Evolutionary conservation across 2,329 filamentous ascomycete species (phyloP).

Genomic region (Beauveria rudraprayagi): DNA sequence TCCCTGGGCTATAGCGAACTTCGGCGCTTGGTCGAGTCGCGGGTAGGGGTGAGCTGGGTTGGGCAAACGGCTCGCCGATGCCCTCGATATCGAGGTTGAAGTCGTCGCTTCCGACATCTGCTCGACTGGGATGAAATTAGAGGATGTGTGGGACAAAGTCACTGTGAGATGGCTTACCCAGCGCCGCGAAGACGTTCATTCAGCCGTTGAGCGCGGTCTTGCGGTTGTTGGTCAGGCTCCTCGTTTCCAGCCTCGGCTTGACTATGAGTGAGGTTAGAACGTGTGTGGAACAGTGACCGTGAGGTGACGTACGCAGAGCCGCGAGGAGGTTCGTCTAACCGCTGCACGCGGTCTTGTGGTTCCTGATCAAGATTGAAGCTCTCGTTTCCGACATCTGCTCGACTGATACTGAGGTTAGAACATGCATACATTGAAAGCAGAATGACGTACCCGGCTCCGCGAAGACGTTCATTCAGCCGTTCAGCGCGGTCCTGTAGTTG

Average conservation of each 20-base stretch:
- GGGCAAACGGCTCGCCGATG: constrained; percentile 23
- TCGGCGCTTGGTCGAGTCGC: neutral
- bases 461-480: constrained; percentile 56
- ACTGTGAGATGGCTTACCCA: constrained; percentile 38
- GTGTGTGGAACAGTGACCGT: neutral
- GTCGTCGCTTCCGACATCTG: constrained; percentile 48
- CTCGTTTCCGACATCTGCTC: too few relatives aligned
- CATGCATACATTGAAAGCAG: neutral
- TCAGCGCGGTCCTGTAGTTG: neutral
- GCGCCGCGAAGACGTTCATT: constrained; percentile 58
- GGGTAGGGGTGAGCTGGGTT: neutral
- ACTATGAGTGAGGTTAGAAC: constrained; percentile 23
- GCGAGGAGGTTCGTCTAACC: constrained; percentile 56
- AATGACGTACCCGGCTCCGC: constrained; percentile 50
- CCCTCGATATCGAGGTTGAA: constrained; percentile 46
- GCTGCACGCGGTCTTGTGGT: constrained; percentile 17
- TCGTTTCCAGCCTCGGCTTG: constrained; percentile 45
- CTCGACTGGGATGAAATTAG: constrained; percentile 31
- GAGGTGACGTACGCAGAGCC: constrained; percentile 47
- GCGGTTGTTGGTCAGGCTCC: too few relatives aligned
- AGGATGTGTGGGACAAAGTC: neutral
- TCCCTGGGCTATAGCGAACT: neutral
- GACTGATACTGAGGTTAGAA: too few relatives aligned
- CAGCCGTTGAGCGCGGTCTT: constrained; percentile 32
- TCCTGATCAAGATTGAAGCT: neutral